A percentile compares a stretch with the other conserved stretches of the same genome.
These are phyloP conservation scores for Sporisorium graminicola DNA, from an alignment of 1,284 basidiomycete genomes.

Conservation along the genomic window DNA sequence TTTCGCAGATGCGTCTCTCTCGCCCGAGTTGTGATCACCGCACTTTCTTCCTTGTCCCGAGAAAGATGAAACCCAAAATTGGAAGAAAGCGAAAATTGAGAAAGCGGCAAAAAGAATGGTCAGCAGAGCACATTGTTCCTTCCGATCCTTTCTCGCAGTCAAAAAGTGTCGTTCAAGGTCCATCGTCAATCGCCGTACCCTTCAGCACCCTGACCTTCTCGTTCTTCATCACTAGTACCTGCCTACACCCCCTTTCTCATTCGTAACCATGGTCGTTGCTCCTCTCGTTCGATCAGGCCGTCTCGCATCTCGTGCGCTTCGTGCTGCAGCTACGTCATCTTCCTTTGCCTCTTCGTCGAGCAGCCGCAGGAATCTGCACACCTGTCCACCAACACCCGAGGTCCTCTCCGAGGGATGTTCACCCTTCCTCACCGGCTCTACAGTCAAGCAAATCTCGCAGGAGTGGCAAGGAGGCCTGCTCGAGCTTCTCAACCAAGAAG, in stretches of 20 bases:
- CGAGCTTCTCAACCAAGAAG: slow-evolving; percentile 66
- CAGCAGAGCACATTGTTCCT: background rate
- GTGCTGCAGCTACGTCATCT: slow-evolving; percentile 20
- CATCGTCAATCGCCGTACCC: background rate
- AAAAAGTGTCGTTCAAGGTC: background rate
- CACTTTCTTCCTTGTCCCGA: slow-evolving; percentile 29
- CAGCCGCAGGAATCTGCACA: slow-evolving; percentile 37
- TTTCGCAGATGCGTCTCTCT: slow-evolving; percentile 8
- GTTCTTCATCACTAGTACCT: background rate
- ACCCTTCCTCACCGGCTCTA: slow-evolving; percentile 60
- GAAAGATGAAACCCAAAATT: slow-evolving; percentile 5
- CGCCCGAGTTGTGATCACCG: slow-evolving; percentile 20
- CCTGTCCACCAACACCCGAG: slow-evolving; percentile 57
- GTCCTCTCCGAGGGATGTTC: slow-evolving; percentile 55
- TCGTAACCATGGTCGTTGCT: slow-evolving; percentile 27
- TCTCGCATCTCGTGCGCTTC: slow-evolving; percentile 26
- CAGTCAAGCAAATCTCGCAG: slow-evolving; percentile 60
- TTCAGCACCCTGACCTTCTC: background rate
- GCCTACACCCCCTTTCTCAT: background rate
- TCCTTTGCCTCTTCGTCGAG: slow-evolving; percentile 21
- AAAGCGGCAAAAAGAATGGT: background rate
- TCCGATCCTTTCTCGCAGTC: background rate
- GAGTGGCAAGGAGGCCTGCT: slow-evolving; percentile 65
- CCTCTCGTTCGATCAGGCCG: slow-evolving; percentile 36
- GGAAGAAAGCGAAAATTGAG: slow-evolving; percentile 14